Percentiles rank a stretch among this genome's conserved stretches.
These are phyloP conservation scores for Ambrosia artemisiifolia DNA, from an alignment of 129 eudicot genomes.

Conservation along the genomic window DNA sequence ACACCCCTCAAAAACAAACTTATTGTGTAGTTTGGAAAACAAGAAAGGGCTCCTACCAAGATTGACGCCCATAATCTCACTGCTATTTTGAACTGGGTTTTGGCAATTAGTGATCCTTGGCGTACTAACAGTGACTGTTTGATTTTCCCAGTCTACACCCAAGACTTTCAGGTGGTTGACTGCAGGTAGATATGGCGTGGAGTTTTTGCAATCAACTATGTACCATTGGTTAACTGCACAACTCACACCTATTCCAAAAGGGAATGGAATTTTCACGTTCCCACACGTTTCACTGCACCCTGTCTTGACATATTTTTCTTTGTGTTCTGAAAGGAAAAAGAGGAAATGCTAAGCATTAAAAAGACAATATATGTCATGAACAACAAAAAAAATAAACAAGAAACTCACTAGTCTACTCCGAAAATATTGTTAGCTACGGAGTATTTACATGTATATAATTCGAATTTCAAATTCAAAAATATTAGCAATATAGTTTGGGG, in stretches of 20 bases:
- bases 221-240: too few relatives aligned
- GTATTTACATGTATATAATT: too few relatives aligned
- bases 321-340: neutral
- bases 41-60: conserved; percentile 16
- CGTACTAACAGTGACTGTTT: conserved; percentile 2
- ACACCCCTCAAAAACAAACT: conserved; percentile 6
- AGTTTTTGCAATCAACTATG: conserved; percentile 11
- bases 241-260: too few relatives aligned
- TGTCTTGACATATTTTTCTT: too few relatives aligned
- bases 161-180: neutral
- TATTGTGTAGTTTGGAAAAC: conserved; percentile 15
- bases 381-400: too few relatives aligned
- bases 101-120: conserved; percentile 15
- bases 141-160: neutral
- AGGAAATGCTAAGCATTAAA: neutral
- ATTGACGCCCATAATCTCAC: neutral
- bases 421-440: too few relatives aligned
- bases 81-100: neutral
- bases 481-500: too few relatives aligned
- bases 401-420: too few relatives aligned
- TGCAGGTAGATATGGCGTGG: neutral
- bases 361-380: too few relatives aligned
- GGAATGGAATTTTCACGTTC: too few relatives aligned
- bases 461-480: too few relatives aligned
- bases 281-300: too few relatives aligned